phyloP scores from a whole-genome alignment of 2,329 filamentous ascomycete genomes.

The Emergomyces pasteurianus region DNA sequence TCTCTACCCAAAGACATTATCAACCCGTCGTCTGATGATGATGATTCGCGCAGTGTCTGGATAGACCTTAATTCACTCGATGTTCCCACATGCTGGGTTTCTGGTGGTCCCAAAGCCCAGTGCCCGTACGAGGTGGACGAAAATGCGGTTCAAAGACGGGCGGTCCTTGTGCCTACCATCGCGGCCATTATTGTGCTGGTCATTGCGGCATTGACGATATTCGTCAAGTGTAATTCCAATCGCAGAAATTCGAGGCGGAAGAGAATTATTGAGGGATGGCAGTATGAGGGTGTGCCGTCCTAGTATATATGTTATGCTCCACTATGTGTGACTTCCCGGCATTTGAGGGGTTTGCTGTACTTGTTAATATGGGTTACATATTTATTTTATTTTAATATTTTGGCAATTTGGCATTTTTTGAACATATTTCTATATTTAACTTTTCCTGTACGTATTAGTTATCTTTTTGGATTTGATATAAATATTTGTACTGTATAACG shows the following conservation, averaged over 20 bases:
- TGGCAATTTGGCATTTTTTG: neutral
- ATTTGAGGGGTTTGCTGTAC: neutral
- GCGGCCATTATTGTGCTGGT: slow-evolving; percentile 52
- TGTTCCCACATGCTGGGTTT: slow-evolving; percentile 48
- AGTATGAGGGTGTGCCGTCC: slow-evolving; percentile 56
- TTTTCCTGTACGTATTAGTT: neutral
- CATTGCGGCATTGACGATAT: slow-evolving; percentile 47
- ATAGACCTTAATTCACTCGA: slow-evolving; percentile 51
- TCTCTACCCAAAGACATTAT: slow-evolving; percentile 18
- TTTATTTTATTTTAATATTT: neutral
- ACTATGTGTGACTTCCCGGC: too few relatives aligned
- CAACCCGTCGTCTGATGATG: slow-evolving; percentile 16
- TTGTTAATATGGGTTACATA: neutral
- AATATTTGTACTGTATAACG: too few relatives aligned
- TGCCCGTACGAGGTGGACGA: slow-evolving; percentile 46
- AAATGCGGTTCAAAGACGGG: slow-evolving; percentile 32
- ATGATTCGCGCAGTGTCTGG: slow-evolving; percentile 34
- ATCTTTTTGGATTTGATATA: neutral
- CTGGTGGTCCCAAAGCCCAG: slow-evolving; percentile 40
- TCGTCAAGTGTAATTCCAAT: slow-evolving; percentile 54
- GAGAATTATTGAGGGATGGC: slow-evolving; percentile 44
- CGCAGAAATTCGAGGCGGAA: slow-evolving; percentile 40
- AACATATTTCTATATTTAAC: neutral
- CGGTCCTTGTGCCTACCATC: slow-evolving; percentile 49
- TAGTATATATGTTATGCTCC: slow-evolving; percentile 10